Evolutionary conservation across 768 basidiomycete genomes (phyloP).

Genomic region (Arthromyces matolae): DNA sequence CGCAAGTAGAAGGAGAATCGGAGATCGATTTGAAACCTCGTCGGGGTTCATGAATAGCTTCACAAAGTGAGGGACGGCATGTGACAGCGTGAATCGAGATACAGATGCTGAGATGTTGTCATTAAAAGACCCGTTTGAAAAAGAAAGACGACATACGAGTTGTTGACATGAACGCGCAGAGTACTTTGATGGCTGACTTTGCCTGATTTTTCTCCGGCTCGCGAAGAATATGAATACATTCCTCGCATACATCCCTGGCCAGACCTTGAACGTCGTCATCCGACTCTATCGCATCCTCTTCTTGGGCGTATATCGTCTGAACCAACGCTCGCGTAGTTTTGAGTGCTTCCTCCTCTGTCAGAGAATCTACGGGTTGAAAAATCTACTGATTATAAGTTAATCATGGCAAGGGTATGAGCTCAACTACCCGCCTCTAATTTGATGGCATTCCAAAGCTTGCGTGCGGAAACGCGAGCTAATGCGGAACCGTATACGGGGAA

Average conservation of each 20-base stretch:
- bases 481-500: conserved; percentile 81
- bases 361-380: conserved; percentile 82
- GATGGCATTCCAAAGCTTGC: conserved; percentile 85
- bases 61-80: conserved; percentile 73
- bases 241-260: conserved; percentile 70
- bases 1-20: conserved; percentile 63
- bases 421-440: conserved; percentile 71
- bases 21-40: conserved; percentile 61
- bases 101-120: conserved; percentile 50
- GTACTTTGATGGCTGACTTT: conserved; percentile 78
- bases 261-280: conserved; percentile 50
- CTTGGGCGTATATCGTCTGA: conserved; percentile 60
- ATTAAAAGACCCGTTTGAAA: not conserved
- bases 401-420: not conserved
- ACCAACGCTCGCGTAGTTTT: conserved; percentile 70
- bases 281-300: conserved; percentile 35
- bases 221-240: conserved; percentile 74
- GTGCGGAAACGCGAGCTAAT: conserved; percentile 56
- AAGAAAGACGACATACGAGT: conserved; percentile 55
- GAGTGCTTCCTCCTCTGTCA: conserved; percentile 74
- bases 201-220: conserved; percentile 96
- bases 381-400: conserved; percentile 48
- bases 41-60: conserved; percentile 69
- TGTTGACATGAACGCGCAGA: conserved; percentile 74
- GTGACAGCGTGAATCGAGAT: conserved; percentile 61